Percentiles rank a stretch among this genome's conserved stretches.
phyloP scores from a whole-genome alignment of 208 protist species.

The Trypanosoma grayi region DNA sequence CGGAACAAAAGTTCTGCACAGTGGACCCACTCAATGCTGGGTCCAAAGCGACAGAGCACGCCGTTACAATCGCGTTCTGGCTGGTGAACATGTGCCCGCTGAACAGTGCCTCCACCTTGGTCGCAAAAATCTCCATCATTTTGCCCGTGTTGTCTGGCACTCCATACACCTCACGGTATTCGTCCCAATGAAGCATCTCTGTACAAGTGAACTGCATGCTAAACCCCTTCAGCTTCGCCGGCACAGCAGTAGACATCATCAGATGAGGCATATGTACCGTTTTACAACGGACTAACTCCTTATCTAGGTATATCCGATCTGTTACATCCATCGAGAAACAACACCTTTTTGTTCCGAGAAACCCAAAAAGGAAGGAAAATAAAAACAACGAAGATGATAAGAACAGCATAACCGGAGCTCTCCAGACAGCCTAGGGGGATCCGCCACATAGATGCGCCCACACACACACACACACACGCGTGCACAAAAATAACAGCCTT shows the following conservation, averaged over 20 bases:
- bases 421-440: too few relatives aligned
- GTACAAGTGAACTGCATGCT: slow-evolving; percentile 31
- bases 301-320: slow-evolving; percentile 14
- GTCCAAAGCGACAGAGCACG: slow-evolving; percentile 13
- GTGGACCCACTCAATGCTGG: slow-evolving; percentile 1
- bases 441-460: too few relatives aligned
- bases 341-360: too few relatives aligned
- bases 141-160: slow-evolving; percentile 48
- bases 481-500: too few relatives aligned
- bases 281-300: not conserved
- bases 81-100: not conserved
- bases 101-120: not conserved
- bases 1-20: slow-evolving; percentile 26
- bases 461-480: too few relatives aligned
- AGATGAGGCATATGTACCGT: slow-evolving; percentile 1
- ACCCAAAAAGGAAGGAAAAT: not conserved
- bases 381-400: slow-evolving; percentile 7
- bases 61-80: not conserved
- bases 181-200: slow-evolving; percentile 85
- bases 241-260: not conserved
- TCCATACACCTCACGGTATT: slow-evolving; percentile 34
- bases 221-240: not conserved
- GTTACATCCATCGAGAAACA: slow-evolving; percentile 35
- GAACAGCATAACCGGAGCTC: too few relatives aligned
- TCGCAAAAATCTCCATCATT: slow-evolving; percentile 43